These are phyloP conservation scores for Cyclostephanos invisitatus DNA, from an alignment of 108 stramenopile genomes.

Conservation along the genomic window DNA sequence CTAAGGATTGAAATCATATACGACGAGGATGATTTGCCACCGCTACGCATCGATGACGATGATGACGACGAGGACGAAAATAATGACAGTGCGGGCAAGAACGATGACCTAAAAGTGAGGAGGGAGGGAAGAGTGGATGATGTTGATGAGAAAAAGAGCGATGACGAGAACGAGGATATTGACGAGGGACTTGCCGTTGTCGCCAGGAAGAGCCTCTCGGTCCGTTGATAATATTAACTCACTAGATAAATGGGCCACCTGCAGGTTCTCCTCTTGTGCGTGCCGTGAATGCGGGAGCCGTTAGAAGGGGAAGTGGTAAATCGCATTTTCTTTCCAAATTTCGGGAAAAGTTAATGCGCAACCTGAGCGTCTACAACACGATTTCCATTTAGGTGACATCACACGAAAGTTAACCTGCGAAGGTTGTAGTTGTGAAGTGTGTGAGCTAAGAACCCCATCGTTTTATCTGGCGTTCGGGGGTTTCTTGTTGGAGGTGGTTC, in stretches of 20 bases:
- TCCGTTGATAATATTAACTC: conserved; percentile 6
- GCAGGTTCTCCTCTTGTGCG: background rate
- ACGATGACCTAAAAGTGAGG: background rate
- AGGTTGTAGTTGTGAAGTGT: background rate
- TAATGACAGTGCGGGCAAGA: conserved; percentile 17
- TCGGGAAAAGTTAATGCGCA: no score
- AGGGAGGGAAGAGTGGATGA: background rate
- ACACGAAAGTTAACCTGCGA: background rate
- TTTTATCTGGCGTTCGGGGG: no score
- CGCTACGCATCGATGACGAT: conserved; percentile 50
- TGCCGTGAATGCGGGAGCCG: background rate
- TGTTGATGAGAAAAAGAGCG: conserved; percentile 1
- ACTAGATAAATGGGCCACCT: background rate
- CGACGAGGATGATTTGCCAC: conserved; percentile 88
- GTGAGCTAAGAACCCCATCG: no score
- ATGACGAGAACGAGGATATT: conserved; percentile 3
- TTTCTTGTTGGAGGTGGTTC: no score
- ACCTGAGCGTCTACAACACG: no score
- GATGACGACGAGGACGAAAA: conserved; percentile 46
- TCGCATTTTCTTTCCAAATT: background rate
- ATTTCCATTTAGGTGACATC: no score
- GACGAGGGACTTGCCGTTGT: conserved; percentile 12
- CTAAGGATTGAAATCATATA: conserved; percentile 91
- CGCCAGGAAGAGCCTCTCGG: conserved; percentile 26
- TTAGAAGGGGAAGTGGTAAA: background rate